Conservation (phyloP, 2,329 filamentous ascomycete species). For the Exophiala calicioides region DNA sequence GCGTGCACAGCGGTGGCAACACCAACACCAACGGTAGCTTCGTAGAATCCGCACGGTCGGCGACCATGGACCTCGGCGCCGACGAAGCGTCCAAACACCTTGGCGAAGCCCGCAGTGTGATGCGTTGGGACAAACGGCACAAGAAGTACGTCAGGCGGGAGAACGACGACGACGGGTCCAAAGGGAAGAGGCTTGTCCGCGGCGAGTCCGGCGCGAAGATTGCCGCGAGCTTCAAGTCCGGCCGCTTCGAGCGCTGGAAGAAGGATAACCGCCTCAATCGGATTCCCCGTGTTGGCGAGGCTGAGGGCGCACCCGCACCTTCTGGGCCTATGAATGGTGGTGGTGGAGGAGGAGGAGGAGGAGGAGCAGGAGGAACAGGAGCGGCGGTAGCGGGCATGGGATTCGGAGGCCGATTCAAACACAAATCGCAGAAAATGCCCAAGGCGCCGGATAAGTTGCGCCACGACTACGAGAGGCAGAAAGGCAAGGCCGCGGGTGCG, state of each 20-base stretch:
- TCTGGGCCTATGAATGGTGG: neutral
- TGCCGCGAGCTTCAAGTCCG: constrained; percentile 86
- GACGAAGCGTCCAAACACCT: constrained; percentile 82
- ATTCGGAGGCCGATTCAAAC: constrained; percentile 77
- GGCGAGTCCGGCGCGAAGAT: constrained; percentile 97
- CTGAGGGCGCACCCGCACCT: constrained; percentile 56
- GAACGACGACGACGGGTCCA: constrained; percentile 91
- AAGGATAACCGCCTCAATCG: constrained; percentile 78
- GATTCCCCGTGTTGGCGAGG: constrained; percentile 79
- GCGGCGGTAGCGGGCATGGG: too few species aligned
- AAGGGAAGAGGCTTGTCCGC: constrained; percentile 69
- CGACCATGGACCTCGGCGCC: constrained; percentile 83
- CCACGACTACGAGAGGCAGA: constrained; percentile 85
- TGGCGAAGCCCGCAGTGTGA: constrained; percentile 70
- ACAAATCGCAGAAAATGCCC: constrained; percentile 83
- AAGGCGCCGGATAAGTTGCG: constrained; percentile 91
- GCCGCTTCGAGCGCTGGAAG: constrained; percentile 90
- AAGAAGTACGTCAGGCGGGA: constrained; percentile 90
- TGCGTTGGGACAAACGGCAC: constrained; percentile 96
- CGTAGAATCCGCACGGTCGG: constrained; percentile 79
- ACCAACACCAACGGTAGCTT: constrained; percentile 61
- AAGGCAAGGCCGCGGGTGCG: constrained; percentile 85
- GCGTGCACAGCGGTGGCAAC: constrained; percentile 77
- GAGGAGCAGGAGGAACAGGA: constrained; percentile 45
- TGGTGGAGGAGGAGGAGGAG: neutral